phyloP scores from a whole-genome alignment of 1,139 yeast species.

The Suhomyces guaymorum region DNA sequence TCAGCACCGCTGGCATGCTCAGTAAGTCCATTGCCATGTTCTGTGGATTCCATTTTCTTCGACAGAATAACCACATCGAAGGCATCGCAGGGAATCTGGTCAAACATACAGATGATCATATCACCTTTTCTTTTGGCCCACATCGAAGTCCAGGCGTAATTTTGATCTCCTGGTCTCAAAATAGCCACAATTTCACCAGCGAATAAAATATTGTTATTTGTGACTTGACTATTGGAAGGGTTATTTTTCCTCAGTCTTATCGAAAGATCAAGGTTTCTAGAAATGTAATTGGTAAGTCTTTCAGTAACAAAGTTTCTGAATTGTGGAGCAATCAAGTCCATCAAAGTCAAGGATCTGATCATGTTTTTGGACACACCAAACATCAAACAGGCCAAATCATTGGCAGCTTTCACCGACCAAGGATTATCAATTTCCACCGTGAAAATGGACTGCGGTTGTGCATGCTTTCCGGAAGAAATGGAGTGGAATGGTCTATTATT shows the following conservation, averaged over 20 bases:
- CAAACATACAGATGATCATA: constrained; percentile 79
- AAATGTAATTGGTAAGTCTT: constrained; percentile 42
- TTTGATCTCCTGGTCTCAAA: constrained; percentile 49
- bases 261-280: constrained; percentile 18
- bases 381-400: constrained; percentile 84
- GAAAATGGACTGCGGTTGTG: constrained; percentile 78
- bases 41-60: constrained; percentile 18
- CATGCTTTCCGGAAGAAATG: constrained; percentile 62
- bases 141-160: constrained; percentile 72
- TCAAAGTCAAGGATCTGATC: constrained; percentile 60
- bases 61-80: constrained; percentile 58
- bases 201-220: constrained; percentile 42
- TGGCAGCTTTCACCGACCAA: constrained; percentile 80
- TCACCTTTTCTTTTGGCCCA: constrained; percentile 84
- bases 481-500: constrained; percentile 56
- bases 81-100: constrained; percentile 82
- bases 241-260: constrained; percentile 13
- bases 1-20: too few relatives aligned
- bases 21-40: too few relatives aligned
- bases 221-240: constrained; percentile 15
- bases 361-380: constrained; percentile 77
- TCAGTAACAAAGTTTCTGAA: constrained; percentile 66
- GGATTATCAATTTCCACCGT: constrained; percentile 78
- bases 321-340: constrained; percentile 78
- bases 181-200: constrained; percentile 63